phyloP scores from a whole-genome alignment of 176 grass and related monocot genomes.

The Cenchrus purpureus region DNA sequence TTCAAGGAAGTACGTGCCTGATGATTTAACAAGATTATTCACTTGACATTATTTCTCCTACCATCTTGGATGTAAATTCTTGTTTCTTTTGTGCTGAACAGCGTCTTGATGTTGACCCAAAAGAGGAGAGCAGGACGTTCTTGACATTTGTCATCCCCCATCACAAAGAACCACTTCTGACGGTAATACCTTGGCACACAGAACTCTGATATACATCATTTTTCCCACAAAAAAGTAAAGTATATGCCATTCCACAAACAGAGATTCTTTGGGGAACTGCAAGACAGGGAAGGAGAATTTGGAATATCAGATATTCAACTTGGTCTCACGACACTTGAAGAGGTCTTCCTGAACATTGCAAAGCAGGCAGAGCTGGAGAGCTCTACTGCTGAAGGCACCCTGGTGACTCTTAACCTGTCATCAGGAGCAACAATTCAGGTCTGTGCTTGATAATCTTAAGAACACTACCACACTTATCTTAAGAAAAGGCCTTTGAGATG shows the following conservation, averaged over 20 bases:
- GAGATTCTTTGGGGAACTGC: constrained; percentile 82
- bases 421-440: constrained; percentile 90
- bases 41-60: background rate
- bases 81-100: constrained; percentile 45
- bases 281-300: constrained; percentile 86
- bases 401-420: constrained; percentile 70
- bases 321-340: constrained; percentile 87
- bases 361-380: constrained; percentile 91
- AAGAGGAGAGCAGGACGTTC: constrained; percentile 86
- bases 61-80: constrained; percentile 5
- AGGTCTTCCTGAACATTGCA: constrained; percentile 96
- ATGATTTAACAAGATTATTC: constrained; percentile 21
- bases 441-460: constrained; percentile 16
- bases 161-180: constrained; percentile 80
- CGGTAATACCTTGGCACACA: constrained; percentile 57
- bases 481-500: constrained; percentile 5
- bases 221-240: background rate
- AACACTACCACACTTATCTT: background rate
- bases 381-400: constrained; percentile 74
- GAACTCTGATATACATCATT: constrained; percentile 6
- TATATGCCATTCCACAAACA: constrained; percentile 47
- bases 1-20: constrained; percentile 77
- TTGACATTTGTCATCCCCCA: constrained; percentile 94
- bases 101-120: constrained; percentile 68
- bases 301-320: constrained; percentile 96